Percentiles rank a stretch among this genome's conserved stretches.
Conservation (phyloP, 129 eudicot species). For the Flaveria sonorensis region DNA sequence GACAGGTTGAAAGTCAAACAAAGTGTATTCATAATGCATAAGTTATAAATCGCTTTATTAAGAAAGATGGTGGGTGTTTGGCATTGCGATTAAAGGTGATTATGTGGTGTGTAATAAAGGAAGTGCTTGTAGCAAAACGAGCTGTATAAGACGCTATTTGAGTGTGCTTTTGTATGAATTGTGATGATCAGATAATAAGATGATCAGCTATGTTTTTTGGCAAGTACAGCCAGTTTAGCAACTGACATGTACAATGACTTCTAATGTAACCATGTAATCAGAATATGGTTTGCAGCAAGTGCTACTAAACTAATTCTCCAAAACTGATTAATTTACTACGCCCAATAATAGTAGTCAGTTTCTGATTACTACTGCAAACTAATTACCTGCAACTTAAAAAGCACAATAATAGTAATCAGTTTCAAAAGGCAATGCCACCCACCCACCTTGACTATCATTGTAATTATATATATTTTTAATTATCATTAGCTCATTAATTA, state of each 20-base stretch:
- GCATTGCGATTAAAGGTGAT: not conserved
- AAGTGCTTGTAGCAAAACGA: not conserved
- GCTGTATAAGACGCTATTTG: not conserved
- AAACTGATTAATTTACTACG: not conserved
- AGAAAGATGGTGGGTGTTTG: not conserved
- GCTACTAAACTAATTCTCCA: not conserved
- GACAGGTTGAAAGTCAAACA: not conserved
- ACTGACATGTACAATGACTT: not conserved
- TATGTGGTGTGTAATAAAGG: not conserved
- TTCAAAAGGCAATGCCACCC: not conserved
- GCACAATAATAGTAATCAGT: not conserved
- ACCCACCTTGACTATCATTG: not conserved
- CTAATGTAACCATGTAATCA: not conserved
- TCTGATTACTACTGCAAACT: not conserved
- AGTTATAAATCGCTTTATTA: not conserved
- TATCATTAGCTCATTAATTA: not conserved
- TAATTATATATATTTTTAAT: too few relatives aligned
- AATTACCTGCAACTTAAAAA: not conserved
- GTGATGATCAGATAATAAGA: not conserved
- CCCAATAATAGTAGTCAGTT: too few relatives aligned
- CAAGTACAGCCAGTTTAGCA: not conserved
- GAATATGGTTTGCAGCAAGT: not conserved
- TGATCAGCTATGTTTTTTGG: not conserved
- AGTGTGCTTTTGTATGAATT: not conserved
- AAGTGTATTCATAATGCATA: not conserved